Conservation (phyloP, 805 yeast genomes). For the Pichia sporocuriosa region DNA sequence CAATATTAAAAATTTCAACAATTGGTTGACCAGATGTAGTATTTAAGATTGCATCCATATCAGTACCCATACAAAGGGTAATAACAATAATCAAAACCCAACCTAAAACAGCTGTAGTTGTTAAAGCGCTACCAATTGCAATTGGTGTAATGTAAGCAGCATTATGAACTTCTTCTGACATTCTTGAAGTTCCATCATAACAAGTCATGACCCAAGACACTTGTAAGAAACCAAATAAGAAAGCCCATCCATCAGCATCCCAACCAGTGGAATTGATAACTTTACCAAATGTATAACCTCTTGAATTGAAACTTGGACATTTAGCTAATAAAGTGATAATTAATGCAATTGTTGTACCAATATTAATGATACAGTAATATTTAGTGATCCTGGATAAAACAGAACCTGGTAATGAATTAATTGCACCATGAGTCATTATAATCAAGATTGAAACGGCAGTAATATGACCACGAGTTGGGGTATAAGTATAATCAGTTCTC, state of each 20-base stretch:
- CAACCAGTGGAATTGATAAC: constrained; percentile 45
- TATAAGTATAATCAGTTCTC: constrained; percentile 31
- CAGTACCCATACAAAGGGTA: constrained; percentile 39
- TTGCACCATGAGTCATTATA: constrained; percentile 39
- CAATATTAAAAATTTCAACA: constrained; percentile 44
- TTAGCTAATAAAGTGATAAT: constrained; percentile 49
- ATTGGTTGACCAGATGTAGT: constrained; percentile 42
- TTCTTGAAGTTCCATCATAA: constrained; percentile 49
- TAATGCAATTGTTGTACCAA: constrained; percentile 42
- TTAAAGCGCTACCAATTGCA: constrained; percentile 50
- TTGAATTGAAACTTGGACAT: constrained; percentile 41
- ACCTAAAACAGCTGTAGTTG: constrained; percentile 43
- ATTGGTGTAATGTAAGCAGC: constrained; percentile 52
- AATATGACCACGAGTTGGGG: constrained; percentile 36
- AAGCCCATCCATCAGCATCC: constrained; percentile 48
- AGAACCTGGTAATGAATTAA: constrained; percentile 47
- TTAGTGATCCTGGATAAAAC: constrained; percentile 45
- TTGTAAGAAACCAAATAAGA: constrained; percentile 50
- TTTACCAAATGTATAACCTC: constrained; percentile 40
- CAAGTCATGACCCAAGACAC: constrained; percentile 56
- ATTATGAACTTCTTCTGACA: constrained; percentile 48
- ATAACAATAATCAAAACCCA: constrained; percentile 43
- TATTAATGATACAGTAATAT: constrained; percentile 42
- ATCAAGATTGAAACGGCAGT: constrained; percentile 49
- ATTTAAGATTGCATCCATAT: constrained; percentile 28